Evolutionary conservation across 2,329 filamentous ascomycete species (phyloP).

Genomic region (Botrytis byssoidea): DNA sequence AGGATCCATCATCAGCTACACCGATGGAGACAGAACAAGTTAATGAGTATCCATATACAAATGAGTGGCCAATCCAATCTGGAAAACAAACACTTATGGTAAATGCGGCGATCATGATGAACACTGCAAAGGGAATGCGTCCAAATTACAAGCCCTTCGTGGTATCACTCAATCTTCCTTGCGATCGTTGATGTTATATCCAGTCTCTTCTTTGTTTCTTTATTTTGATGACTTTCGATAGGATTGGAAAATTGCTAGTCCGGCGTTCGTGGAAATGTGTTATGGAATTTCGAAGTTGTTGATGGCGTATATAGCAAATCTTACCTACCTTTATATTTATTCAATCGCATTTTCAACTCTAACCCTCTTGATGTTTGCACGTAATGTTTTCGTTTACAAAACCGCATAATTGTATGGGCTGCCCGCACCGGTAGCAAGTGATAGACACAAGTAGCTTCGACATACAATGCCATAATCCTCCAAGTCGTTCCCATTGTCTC

Average conservation of each 20-base stretch:
- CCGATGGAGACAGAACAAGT: constrained; percentile 35
- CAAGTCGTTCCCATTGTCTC: not conserved
- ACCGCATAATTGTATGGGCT: accelerated
- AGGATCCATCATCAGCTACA: constrained; percentile 39
- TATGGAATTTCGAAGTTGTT: not conserved
- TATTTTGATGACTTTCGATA: not conserved
- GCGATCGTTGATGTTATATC: not conserved
- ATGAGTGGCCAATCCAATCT: constrained; percentile 37
- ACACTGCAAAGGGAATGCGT: constrained; percentile 27
- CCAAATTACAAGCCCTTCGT: constrained; percentile 32
- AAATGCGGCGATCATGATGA: constrained; percentile 53
- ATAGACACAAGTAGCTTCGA: not conserved
- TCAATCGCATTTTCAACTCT: not conserved
- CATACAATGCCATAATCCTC: not conserved
- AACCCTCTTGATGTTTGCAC: not conserved
- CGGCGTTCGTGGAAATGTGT: not conserved
- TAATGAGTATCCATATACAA: constrained; percentile 42
- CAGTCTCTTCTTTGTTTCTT: too few relatives aligned
- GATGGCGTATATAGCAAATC: not conserved
- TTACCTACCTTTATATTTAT: not conserved
- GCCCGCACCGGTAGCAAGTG: not conserved
- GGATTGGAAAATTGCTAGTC: not conserved
- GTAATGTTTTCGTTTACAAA: not conserved
- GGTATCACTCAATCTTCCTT: constrained; percentile 26
- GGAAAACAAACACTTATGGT: constrained; percentile 57